These are phyloP conservation scores for Neopestalotiopsis sp. DNA, from an alignment of 2,329 filamentous ascomycete genomes.

Conservation along the genomic window DNA sequence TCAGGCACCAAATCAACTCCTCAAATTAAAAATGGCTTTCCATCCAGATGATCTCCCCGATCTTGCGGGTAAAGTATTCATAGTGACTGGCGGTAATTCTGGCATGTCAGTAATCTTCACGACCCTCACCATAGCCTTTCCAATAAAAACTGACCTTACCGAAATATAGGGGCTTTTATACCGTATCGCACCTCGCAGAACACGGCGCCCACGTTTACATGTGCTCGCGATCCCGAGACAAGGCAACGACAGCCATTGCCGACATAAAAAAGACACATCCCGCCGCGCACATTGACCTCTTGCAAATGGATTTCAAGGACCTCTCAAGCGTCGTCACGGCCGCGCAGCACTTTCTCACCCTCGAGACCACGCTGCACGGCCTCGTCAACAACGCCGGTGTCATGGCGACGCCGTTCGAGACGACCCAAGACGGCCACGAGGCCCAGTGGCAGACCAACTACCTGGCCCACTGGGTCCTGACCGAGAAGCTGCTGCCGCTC, in stretches of 20 bases:
- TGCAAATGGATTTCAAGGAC: constrained; percentile 40
- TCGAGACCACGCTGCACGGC: constrained; percentile 37
- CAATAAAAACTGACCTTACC: constrained; percentile 20
- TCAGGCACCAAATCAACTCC: constrained; percentile 16
- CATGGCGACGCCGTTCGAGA: constrained; percentile 37
- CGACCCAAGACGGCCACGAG: constrained; percentile 42
- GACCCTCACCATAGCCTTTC: constrained; percentile 11
- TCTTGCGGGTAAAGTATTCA: constrained; percentile 46
- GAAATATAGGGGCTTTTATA: constrained; percentile 37
- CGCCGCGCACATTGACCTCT: constrained; percentile 36
- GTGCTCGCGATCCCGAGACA: constrained; percentile 40
- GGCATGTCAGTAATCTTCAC: constrained; percentile 44
- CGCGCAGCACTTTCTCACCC: constrained; percentile 33
- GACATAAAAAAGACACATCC: constrained; percentile 38
- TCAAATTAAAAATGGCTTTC: constrained; percentile 39
- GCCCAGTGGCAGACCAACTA: constrained; percentile 49
- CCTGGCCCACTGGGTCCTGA: constrained; percentile 47
- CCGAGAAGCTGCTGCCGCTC: constrained; percentile 42
- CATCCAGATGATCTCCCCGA: constrained; percentile 46
- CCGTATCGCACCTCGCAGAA: constrained; percentile 40
- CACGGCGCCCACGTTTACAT: constrained; percentile 47
- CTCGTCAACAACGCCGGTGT: constrained; percentile 39
- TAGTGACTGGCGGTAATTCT: constrained; percentile 51
- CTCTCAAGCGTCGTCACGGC: constrained; percentile 42
- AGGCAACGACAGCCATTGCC: constrained; percentile 37